These are phyloP conservation scores for Globisporangium canariense DNA, from an alignment of 352 stramenopile species.

Conservation along the genomic window DNA sequence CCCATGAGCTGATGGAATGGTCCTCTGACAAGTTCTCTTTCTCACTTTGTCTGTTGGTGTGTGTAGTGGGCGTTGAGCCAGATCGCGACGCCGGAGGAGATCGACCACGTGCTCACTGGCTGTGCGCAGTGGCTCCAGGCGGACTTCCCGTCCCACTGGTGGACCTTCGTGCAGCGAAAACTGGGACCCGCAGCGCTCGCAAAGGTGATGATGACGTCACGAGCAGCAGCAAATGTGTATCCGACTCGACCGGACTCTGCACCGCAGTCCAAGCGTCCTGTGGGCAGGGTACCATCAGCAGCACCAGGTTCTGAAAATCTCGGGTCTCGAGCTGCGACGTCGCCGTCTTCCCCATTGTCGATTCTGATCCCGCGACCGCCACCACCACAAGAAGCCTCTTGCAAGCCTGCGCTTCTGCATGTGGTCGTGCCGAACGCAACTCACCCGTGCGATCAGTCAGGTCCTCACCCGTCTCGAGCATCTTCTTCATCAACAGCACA, in stretches of 20 bases:
- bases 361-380: conserved; percentile 11
- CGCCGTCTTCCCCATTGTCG: conserved; percentile 1
- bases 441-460: neutral
- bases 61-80: conserved; percentile 52
- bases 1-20: neutral
- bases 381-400: neutral
- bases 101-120: conserved; percentile 24
- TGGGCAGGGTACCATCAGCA: neutral
- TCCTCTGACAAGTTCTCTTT: neutral
- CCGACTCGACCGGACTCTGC: conserved; percentile 14
- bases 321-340: neutral
- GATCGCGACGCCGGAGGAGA: conserved; percentile 30
- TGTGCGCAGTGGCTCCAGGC: conserved; percentile 37
- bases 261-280: neutral
- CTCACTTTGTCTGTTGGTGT: neutral
- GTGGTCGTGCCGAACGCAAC: neutral
- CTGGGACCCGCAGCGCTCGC: conserved; percentile 13
- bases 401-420: conserved; percentile 4
- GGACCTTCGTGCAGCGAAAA: conserved; percentile 24
- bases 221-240: neutral
- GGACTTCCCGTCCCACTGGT: conserved; percentile 54
- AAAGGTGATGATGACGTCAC: neutral
- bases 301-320: neutral
- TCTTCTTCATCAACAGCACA: neutral
- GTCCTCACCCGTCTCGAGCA: neutral